These are phyloP conservation scores for Myrmaecium sp. DNA, from an alignment of 2,329 filamentous ascomycete genomes.

Conservation along the genomic window DNA sequence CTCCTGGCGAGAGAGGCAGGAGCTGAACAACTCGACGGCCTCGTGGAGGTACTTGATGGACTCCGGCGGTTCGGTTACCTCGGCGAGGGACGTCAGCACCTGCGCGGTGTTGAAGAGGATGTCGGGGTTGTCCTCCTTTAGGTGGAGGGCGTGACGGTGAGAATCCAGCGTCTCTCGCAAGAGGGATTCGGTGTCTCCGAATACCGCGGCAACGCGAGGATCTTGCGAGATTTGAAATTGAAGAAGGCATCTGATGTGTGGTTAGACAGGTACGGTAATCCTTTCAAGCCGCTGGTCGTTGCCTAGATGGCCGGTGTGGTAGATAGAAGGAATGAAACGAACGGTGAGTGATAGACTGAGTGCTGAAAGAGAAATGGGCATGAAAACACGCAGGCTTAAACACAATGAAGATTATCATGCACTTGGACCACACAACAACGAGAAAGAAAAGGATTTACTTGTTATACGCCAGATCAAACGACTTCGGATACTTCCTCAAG, in stretches of 20 bases:
- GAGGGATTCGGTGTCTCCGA: too few species aligned
- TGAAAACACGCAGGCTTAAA: background rate
- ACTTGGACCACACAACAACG: background rate
- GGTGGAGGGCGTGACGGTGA: slow-evolving; percentile 41
- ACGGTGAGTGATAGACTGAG: background rate
- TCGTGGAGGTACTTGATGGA: slow-evolving; percentile 41
- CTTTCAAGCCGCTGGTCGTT: background rate
- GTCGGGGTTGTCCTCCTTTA: slow-evolving; percentile 48
- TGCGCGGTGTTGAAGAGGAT: slow-evolving; percentile 57
- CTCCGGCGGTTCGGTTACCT: slow-evolving; percentile 27
- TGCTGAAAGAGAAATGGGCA: background rate
- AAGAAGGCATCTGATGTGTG: slow-evolving; percentile 39
- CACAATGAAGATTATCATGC: background rate
- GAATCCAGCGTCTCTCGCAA: slow-evolving; percentile 45
- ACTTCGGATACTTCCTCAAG: slow-evolving; percentile 39
- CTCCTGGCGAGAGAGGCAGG: slow-evolving; percentile 28
- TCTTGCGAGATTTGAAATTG: slow-evolving; percentile 56
- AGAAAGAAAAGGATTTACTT: slow-evolving; percentile 32
- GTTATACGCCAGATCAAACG: slow-evolving; percentile 60
- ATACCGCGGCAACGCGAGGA: slow-evolving; percentile 39
- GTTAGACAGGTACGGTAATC: slow-evolving; percentile 4
- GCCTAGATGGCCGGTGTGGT: too few species aligned
- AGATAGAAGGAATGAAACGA: background rate
- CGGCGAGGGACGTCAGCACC: slow-evolving; percentile 48
- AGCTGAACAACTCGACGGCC: slow-evolving; percentile 41